Conservation (phyloP, 2,329 filamentous ascomycete genomes). For the Ophiostoma montium region DNA sequence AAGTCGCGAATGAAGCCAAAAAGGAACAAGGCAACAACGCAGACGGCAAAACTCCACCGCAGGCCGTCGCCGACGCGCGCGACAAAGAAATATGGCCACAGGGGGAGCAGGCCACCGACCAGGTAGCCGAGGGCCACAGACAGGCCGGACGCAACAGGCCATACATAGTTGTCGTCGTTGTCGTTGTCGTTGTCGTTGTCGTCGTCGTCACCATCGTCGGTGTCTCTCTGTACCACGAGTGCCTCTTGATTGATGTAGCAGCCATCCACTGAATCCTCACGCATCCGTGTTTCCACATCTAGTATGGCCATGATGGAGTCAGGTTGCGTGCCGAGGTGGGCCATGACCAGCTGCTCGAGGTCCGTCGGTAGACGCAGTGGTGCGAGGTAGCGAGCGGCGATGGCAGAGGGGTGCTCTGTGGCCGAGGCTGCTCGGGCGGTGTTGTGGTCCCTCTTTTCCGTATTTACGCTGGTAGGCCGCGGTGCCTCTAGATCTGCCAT, state of each 20-base stretch:
- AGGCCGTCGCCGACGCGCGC: slow-evolving; percentile 17
- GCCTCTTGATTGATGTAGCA: slow-evolving; percentile 2
- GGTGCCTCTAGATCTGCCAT: neutral
- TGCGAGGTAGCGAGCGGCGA: slow-evolving; percentile 11
- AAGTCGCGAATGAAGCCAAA: slow-evolving; percentile 20
- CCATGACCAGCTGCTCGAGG: slow-evolving; percentile 11
- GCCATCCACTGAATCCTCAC: slow-evolving; percentile 1
- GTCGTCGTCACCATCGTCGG: neutral
- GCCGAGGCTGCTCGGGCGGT: too few relatives aligned
- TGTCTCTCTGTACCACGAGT: neutral
- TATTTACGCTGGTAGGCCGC: neutral
- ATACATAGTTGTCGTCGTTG: slow-evolving; percentile 7
- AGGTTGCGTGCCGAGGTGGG: slow-evolving; percentile 9
- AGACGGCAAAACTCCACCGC: slow-evolving; percentile 20
- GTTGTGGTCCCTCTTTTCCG: slow-evolving; percentile 16
- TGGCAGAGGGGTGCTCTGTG: neutral
- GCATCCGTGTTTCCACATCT: neutral
- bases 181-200: slow-evolving; percentile 3
- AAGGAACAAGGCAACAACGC: slow-evolving; percentile 18
- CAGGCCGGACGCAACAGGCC: slow-evolving; percentile 15
- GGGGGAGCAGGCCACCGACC: slow-evolving; percentile 18
- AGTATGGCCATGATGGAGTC: slow-evolving; percentile 1
- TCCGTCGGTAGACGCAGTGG: slow-evolving; percentile 13
- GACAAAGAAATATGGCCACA: slow-evolving; percentile 21
- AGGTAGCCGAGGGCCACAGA: slow-evolving; percentile 20